A percentile compares a stretch with the other conserved stretches of the same genome.
These are phyloP conservation scores for Serendipita vermifera DNA, from an alignment of 768 basidiomycete species.

Conservation along the genomic window DNA sequence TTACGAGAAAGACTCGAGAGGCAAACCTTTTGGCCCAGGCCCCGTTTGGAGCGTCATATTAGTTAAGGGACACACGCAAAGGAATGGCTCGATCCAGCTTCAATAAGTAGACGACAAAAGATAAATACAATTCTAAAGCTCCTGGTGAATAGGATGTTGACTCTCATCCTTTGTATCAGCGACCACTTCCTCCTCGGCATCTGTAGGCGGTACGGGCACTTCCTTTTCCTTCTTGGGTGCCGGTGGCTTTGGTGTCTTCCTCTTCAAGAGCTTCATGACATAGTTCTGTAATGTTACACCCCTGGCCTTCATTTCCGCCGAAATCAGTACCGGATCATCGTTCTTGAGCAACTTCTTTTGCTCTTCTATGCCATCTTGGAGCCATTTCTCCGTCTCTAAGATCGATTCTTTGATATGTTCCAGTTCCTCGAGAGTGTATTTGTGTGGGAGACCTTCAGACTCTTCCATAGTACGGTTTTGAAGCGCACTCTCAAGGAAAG, in stretches of 20 bases:
- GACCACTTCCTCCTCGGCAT: no score
- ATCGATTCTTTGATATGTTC: slow-evolving; percentile 62
- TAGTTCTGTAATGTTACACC: slow-evolving; percentile 70
- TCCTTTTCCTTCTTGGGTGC: not conserved
- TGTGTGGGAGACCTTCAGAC: slow-evolving; percentile 47
- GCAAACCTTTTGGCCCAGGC: no score
- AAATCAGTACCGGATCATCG: slow-evolving; percentile 77
- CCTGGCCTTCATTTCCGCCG: slow-evolving; percentile 71
- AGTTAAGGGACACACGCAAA: no score
- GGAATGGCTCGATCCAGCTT: no score
- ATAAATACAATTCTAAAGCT: no score
- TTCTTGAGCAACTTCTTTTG: slow-evolving; percentile 62
- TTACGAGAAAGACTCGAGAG: no score
- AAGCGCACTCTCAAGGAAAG: slow-evolving; percentile 77
- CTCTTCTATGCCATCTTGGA: slow-evolving; percentile 65
- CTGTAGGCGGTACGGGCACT: no score
- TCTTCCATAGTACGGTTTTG: slow-evolving; percentile 58
- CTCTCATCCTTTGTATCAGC: no score
- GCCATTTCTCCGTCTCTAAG: slow-evolving; percentile 72
- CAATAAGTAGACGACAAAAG: no score
- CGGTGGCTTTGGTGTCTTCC: slow-evolving; percentile 16
- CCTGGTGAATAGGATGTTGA: no score
- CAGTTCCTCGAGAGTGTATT: slow-evolving; percentile 81
- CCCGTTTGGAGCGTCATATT: no score
- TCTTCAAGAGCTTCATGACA: slow-evolving; percentile 19